Evolutionary conservation across 164 flowering plant species (phyloP).

Genomic region (Chloranthus sessilifolius): DNA sequence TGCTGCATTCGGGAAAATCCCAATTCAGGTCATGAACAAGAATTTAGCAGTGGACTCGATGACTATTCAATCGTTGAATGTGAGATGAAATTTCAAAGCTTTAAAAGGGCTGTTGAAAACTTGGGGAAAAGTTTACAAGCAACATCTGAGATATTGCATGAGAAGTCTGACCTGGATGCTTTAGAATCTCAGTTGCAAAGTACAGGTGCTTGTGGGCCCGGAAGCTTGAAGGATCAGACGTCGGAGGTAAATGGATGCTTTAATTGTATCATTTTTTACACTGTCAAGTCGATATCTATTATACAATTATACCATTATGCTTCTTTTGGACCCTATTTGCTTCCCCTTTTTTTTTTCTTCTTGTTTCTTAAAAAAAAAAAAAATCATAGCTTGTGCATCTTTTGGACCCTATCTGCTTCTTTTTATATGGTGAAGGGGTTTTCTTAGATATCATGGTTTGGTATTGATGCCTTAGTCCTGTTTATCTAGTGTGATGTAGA

Average conservation of each 20-base stretch:
- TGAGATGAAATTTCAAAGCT: slow-evolving; percentile 72
- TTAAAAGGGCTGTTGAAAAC: slow-evolving; percentile 62
- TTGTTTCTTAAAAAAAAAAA: neutral
- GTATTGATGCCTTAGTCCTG: neutral
- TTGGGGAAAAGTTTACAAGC: slow-evolving; percentile 55
- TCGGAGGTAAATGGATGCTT: slow-evolving; percentile 33
- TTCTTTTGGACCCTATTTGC: neutral
- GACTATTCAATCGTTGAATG: slow-evolving; percentile 67
- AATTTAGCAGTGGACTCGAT: slow-evolving; percentile 33
- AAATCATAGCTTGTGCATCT: neutral
- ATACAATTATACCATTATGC: neutral
- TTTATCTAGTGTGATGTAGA: slow-evolving; percentile 33
- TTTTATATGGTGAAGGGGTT: too few species aligned
- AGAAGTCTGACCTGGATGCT: slow-evolving; percentile 35
- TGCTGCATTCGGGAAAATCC: slow-evolving; percentile 14
- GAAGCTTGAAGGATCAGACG: slow-evolving; percentile 16
- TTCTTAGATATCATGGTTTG: neutral
- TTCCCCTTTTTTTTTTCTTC: neutral
- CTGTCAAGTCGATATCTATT: neutral
- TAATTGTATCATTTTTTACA: neutral
- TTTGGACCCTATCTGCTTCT: too few species aligned
- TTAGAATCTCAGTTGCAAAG: slow-evolving; percentile 23
- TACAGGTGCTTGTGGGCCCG: too few species aligned
- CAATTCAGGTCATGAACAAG: slow-evolving; percentile 22
- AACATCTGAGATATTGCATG: slow-evolving; percentile 45